Conservation (phyloP, 352 stramenopile species). For the Globisporangium emineosum region DNA sequence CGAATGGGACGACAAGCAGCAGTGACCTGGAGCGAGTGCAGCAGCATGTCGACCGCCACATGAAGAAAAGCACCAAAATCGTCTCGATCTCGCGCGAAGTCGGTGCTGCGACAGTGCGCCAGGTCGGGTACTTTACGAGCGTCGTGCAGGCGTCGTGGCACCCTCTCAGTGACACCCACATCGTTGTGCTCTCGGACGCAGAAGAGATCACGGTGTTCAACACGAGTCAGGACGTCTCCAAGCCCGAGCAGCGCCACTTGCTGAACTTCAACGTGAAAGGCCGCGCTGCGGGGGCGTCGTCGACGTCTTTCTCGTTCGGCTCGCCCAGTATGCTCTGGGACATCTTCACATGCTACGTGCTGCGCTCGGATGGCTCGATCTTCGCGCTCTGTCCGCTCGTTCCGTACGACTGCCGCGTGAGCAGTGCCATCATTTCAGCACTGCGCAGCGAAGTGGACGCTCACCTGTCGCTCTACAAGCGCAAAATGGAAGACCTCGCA, state of each 20-base stretch:
- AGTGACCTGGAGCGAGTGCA: slow-evolving; percentile 35
- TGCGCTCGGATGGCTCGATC: slow-evolving; percentile 68
- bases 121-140: slow-evolving; percentile 55
- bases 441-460: slow-evolving; percentile 64
- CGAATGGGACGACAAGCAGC: slow-evolving; percentile 9
- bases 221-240: slow-evolving; percentile 55
- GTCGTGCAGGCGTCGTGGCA: slow-evolving; percentile 67
- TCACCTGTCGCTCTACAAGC: slow-evolving; percentile 51
- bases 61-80: slow-evolving; percentile 22
- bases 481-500: slow-evolving; percentile 27
- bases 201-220: slow-evolving; percentile 78
- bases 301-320: slow-evolving; percentile 63
- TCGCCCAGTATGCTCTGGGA: slow-evolving; percentile 59
- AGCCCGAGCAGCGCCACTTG: slow-evolving; percentile 65
- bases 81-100: slow-evolving; percentile 53
- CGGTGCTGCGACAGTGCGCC: slow-evolving; percentile 40
- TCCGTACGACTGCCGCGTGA: slow-evolving; percentile 54
- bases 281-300: slow-evolving; percentile 26
- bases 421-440: slow-evolving; percentile 37
- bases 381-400: slow-evolving; percentile 72
- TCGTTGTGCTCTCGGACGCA: slow-evolving; percentile 71
- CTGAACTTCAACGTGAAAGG: slow-evolving; percentile 45
- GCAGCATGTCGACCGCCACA: slow-evolving; percentile 16
- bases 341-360: slow-evolving; percentile 68
- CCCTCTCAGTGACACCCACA: slow-evolving; percentile 61